phyloP scores from a whole-genome alignment of 306 rosid species.

The Hippophae gyantsensis region DNA sequence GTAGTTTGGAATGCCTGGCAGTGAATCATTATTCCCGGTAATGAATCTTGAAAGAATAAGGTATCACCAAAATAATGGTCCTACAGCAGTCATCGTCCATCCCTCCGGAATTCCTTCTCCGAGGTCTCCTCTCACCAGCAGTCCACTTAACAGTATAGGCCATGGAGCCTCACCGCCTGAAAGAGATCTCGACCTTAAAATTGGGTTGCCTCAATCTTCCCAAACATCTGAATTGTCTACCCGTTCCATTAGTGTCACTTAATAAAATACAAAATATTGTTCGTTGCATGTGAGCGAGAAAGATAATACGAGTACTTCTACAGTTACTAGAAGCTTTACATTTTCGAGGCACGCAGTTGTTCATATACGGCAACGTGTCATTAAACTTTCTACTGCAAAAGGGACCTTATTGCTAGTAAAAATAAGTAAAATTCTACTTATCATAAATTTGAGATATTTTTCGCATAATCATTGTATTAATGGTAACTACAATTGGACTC shows the following conservation, averaged over 20 bases:
- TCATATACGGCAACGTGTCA: too few relatives aligned
- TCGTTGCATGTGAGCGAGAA: neutral
- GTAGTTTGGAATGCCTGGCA: constrained; percentile 24
- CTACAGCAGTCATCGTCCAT: constrained; percentile 15
- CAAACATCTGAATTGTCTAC: constrained; percentile 17
- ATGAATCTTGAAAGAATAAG: constrained; percentile 9
- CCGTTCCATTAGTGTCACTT: constrained; percentile 29
- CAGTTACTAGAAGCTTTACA: too few relatives aligned
- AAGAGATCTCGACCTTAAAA: constrained; percentile 33
- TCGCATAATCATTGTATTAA: too few relatives aligned
- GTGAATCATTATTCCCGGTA: constrained; percentile 11
- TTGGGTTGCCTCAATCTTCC: constrained; percentile 28
- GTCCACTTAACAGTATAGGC: neutral
- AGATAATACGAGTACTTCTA: too few relatives aligned
- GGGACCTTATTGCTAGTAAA: too few relatives aligned
- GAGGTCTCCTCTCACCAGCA: constrained; percentile 16
- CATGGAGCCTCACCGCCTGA: neutral
- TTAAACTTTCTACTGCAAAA: too few relatives aligned
- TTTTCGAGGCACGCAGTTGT: too few relatives aligned
- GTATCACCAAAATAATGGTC: neutral
- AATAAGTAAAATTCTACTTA: too few relatives aligned
- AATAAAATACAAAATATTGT: neutral
- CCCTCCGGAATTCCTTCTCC: constrained; percentile 45
- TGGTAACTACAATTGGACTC: too few relatives aligned
- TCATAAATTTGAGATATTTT: too few relatives aligned